Conservation (phyloP, 177 flowering plant genomes). For the Telopea speciosissima region DNA sequence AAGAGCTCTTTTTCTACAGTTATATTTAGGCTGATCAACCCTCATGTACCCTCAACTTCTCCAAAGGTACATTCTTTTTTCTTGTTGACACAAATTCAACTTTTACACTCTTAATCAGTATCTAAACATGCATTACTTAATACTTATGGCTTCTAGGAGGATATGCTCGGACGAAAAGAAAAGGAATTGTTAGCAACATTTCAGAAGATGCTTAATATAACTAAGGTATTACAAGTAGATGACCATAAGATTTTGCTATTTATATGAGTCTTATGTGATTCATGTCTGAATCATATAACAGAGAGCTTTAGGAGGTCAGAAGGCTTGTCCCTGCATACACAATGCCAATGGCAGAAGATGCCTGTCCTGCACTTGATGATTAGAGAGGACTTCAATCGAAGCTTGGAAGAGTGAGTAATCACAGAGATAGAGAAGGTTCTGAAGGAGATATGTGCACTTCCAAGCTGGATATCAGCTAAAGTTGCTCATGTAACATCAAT, state of each 20-base stretch:
- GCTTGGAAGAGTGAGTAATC: constrained; percentile 53
- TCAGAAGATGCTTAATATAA: no score
- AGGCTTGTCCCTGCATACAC: constrained; percentile 65
- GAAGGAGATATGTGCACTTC: constrained; percentile 33
- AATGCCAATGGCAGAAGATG: constrained; percentile 51
- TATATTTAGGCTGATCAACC: constrained; percentile 72
- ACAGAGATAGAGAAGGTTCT: constrained; percentile 48
- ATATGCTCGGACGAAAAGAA: no score
- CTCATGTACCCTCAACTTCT: constrained; percentile 72
- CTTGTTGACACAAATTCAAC: not conserved
- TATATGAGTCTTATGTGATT: no score
- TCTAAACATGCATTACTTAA: no score
- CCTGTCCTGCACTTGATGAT: constrained; percentile 69
- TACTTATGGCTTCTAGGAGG: no score
- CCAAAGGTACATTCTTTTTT: constrained; percentile 40
- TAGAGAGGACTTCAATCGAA: constrained; percentile 69
- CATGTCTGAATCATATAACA: constrained; percentile 37
- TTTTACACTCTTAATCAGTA: no score
- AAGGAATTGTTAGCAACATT: no score
- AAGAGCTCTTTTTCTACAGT: no score
- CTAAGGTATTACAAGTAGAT: not conserved
- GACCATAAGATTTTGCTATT: not conserved
- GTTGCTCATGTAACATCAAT: constrained; percentile 17
- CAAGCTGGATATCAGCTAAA: constrained; percentile 2
- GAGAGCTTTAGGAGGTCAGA: constrained; percentile 43